Percentiles rank a stretch among this genome's conserved stretches.
phyloP scores from a whole-genome alignment of 2,329 filamentous ascomycete species.

The Dothistroma septosporum region DNA sequence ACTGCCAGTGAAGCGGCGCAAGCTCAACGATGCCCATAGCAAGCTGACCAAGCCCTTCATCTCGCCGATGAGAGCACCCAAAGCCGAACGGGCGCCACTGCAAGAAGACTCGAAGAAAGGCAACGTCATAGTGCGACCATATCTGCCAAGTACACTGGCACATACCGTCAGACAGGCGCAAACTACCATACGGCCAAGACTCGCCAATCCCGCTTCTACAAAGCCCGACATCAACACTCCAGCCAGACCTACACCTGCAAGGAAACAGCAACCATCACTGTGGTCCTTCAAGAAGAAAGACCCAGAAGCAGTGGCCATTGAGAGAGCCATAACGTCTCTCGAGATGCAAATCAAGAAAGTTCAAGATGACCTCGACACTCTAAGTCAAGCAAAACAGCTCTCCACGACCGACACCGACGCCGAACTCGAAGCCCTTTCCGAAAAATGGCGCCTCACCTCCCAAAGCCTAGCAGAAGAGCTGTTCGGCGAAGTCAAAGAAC shows the following conservation, averaged over 20 bases:
- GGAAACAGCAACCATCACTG: conserved; percentile 36
- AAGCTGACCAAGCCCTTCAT: conserved; percentile 67
- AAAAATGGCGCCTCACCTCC: conserved; percentile 59
- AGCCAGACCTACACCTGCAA: conserved; percentile 29
- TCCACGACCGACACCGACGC: conserved; percentile 45
- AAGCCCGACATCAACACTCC: conserved; percentile 1
- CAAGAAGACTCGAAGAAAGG: conserved; percentile 15
- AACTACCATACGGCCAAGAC: background rate
- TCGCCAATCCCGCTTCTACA: background rate
- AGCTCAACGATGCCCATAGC: conserved; percentile 55
- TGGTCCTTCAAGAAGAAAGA: conserved; percentile 19
- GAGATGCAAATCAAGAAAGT: conserved; percentile 39
- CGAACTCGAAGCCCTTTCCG: conserved; percentile 54
- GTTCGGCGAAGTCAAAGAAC: conserved; percentile 57
- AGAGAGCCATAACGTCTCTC: conserved; percentile 25
- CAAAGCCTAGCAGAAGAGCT: conserved; percentile 64
- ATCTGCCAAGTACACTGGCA: conserved; percentile 30
- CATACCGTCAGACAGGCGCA: conserved; percentile 23
- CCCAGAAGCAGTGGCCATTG: conserved; percentile 25
- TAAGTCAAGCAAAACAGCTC: conserved; percentile 52
- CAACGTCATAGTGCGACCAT: conserved; percentile 16
- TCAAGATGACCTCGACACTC: conserved; percentile 48
- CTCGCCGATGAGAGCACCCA: conserved; percentile 58
- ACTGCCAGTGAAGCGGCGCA: conserved; percentile 55
- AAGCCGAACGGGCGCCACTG: conserved; percentile 17